Conservation (phyloP, 2,329 filamentous ascomycete species). For the Phyllosticta paracitricarpa region DNA sequence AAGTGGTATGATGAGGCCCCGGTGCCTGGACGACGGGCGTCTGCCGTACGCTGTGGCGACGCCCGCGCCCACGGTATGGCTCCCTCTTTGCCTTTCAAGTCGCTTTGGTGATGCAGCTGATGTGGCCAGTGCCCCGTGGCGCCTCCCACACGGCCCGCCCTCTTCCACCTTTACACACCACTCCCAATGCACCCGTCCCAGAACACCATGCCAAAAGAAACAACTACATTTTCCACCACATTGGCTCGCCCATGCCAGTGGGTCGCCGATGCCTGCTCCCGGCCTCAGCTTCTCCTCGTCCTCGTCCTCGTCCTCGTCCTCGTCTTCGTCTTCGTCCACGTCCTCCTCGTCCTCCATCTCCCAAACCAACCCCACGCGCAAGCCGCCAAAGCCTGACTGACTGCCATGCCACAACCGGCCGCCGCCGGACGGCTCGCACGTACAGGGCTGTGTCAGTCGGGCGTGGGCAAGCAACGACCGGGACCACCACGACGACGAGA, state of each 20-base stretch:
- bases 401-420: neutral
- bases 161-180: neutral
- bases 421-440: neutral
- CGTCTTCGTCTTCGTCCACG: no score
- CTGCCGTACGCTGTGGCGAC: neutral
- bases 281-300: neutral
- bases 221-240: neutral
- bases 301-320: no score
- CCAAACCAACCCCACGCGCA: neutral
- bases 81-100: neutral
- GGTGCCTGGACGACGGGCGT: neutral
- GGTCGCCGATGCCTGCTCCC: neutral
- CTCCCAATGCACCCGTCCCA: neutral
- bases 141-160: neutral
- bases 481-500: no score
- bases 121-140: neutral
- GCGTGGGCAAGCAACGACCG: no score
- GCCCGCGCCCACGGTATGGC: neutral
- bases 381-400: neutral
- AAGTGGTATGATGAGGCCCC: neutral
- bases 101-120: neutral
- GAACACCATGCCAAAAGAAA: neutral
- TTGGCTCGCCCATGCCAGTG: neutral
- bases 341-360: no score
- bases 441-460: neutral